Evolutionary conservation across 768 basidiomycete species (phyloP).

Genomic region (Tulasnella sp.): DNA sequence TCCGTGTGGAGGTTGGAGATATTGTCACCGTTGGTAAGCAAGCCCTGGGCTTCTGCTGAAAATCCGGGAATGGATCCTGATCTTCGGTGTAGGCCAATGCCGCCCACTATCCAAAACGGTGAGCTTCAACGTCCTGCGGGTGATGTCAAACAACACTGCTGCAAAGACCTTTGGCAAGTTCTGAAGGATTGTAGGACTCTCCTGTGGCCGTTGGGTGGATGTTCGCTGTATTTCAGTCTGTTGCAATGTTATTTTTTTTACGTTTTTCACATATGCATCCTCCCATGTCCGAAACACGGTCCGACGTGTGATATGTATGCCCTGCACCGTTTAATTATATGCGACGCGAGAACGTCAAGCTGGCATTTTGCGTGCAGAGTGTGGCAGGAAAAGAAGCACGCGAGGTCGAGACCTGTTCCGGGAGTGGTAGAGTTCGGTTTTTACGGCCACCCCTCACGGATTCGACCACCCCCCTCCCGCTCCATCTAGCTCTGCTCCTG

Average conservation of each 20-base stretch:
- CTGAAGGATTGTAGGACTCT: constrained; percentile 41
- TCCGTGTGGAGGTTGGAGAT: constrained; percentile 96
- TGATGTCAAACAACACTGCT: constrained; percentile 87
- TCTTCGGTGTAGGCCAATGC: constrained; percentile 73
- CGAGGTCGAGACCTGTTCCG: not conserved
- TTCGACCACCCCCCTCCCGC: not conserved
- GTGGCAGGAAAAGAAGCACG: constrained; percentile 14
- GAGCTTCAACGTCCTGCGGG: constrained; percentile 97
- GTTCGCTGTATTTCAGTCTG: constrained; percentile 13
- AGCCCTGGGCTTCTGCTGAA: not conserved
- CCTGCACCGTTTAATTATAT: not conserved
- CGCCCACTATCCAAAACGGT: constrained; percentile 98
- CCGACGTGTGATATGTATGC: not conserved
- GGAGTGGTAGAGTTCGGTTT: not conserved
- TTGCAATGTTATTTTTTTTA: constrained; percentile 15
- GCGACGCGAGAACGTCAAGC: not conserved
- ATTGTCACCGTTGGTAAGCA: constrained; percentile 88
- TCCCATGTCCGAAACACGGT: not conserved
- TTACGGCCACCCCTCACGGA: constrained; percentile 12
- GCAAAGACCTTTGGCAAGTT: constrained; percentile 95
- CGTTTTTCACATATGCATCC: not conserved
- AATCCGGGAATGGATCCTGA: not conserved
- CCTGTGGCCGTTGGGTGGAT: not conserved
- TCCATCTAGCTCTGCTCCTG: not conserved
- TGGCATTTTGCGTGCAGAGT: not conserved